Base-by-base conservation (phyloP, 148 eudicot genomes). In the Dysphania ambrosioides region DNA sequence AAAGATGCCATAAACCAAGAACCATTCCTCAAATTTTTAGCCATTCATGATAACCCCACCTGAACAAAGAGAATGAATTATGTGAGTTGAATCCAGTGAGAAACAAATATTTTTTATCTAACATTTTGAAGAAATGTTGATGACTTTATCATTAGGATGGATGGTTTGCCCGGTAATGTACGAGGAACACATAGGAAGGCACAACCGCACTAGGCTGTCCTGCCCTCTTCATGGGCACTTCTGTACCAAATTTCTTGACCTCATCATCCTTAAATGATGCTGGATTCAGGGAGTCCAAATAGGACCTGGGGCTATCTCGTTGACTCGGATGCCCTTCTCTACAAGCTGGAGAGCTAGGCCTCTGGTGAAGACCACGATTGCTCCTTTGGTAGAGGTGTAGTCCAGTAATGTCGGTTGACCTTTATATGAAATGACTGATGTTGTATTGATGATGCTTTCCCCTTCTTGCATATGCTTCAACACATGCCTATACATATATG, bases 301-400 rank as follows among this genome's bases (percentile, higher is more conserved):
- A 2, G 98, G 98, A 3, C n/a, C n/a, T n/a, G 98, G 98, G 9
- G 98, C 96, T 0, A 90, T 89, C 6, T 86, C 87, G 24, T 93
- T 90, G 23, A 90, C 92, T 10, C 96, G 83, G 30, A 93, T 90
- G 2, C 89, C 88, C 60, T 73, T 86, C 38, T 79, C 70, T 4
- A 84, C 89, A 0, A 93, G 90, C 82, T 93, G 90, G 13, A 89
- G 87, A 1, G 92, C 88, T 12, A 93, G 79, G 1, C 86, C 89
- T 42, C 98, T 78, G 0, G 89, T 93, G 81, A 93, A 93, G 0
- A 89, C 74, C 47, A 93, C 93, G 10, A 87, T 87, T 0, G 98
- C 98, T 0, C 96, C 98, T 70, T 89, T 90, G 15, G 96, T 93
- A 16, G 98, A 70, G 0, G 91, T 80, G 79, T 90, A 93, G 77